Percentiles rank a stretch among this genome's conserved stretches.
phyloP scores from a whole-genome alignment of 2,329 filamentous ascomycete genomes.

The Fusarium sp. region DNA sequence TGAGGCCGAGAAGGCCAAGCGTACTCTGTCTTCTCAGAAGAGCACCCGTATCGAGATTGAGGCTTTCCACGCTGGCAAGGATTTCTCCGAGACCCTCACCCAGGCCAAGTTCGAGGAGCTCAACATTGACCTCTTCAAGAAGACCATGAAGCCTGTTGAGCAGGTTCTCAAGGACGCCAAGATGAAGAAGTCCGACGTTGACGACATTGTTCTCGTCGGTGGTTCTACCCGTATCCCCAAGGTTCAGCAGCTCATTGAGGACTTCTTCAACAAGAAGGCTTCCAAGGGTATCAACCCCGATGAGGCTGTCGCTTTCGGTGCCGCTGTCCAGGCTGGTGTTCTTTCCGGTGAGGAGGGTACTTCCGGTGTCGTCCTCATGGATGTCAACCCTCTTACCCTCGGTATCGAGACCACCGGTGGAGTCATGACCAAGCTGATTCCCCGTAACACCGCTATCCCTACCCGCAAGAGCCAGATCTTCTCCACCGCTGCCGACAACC shows the following conservation, averaged over 20 bases:
- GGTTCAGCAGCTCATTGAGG: constrained; percentile 93
- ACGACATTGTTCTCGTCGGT: constrained; percentile 98
- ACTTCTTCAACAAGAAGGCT: constrained; percentile 96
- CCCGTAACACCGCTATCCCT: constrained; percentile 92
- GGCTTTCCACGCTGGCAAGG: constrained; percentile 94
- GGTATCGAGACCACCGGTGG: constrained; percentile 98
- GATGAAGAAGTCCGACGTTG: constrained; percentile 92
- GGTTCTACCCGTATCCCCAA: constrained; percentile 99
- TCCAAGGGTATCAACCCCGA: constrained; percentile 99
- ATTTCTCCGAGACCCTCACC: constrained; percentile 98
- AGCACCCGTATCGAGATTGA: constrained; percentile 96
- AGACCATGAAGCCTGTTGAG: constrained; percentile 98
- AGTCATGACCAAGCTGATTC: constrained; percentile 97
- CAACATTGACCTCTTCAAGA: constrained; percentile 99
- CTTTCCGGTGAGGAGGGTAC: constrained; percentile 88
- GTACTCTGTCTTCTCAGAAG: constrained; percentile 94
- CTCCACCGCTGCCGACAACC: constrained; percentile 96
- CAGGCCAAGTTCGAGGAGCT: constrained; percentile 99
- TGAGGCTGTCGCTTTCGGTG: constrained; percentile 97
- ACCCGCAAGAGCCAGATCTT: constrained; percentile 99
- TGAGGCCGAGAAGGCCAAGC: constrained; percentile 99
- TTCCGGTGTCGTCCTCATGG: constrained; percentile 88
- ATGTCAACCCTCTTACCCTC: constrained; percentile 94
- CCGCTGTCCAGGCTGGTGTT: constrained; percentile 96
- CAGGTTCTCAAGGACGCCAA: constrained; percentile 99